Percentiles rank a stretch among this genome's conserved stretches.
phyloP scores from a whole-genome alignment of 1,139 yeast species.

The Scheffersomyces parashehatae region DNA sequence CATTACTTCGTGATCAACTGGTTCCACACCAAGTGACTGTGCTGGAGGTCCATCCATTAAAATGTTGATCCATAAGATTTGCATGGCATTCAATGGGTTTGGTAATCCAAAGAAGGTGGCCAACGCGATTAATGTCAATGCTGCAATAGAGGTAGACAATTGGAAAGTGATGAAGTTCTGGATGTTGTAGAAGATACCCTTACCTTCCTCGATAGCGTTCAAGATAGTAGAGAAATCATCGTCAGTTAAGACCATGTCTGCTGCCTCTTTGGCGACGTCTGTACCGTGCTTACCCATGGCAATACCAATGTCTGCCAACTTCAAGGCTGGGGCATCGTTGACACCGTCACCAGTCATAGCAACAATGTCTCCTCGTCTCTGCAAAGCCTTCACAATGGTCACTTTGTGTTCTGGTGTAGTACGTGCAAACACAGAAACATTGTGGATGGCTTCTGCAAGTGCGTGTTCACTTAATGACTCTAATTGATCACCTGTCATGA shows the following conservation, averaged over 20 bases:
- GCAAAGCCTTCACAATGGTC: conserved; percentile 86
- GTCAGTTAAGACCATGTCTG: conserved; percentile 96
- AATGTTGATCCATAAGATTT: conserved; percentile 94
- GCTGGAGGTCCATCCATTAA: conserved; percentile 99
- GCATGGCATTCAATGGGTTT: conserved; percentile 98
- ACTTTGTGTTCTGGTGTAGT: conserved; percentile 97
- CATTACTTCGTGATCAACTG: conserved; percentile 95
- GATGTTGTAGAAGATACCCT: conserved; percentile 91
- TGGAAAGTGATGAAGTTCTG: conserved; percentile 94
- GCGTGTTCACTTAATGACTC: conserved; percentile 71
- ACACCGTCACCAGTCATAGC: conserved; percentile 99
- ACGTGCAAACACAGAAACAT: conserved; percentile 91
- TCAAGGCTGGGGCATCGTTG: conserved; percentile 98
- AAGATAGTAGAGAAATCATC: conserved; percentile 94
- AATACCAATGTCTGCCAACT: conserved; percentile 95
- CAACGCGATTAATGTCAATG: conserved; percentile 82
- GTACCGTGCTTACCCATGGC: conserved; percentile 98
- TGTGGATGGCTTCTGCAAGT: conserved; percentile 70
- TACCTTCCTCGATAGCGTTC: conserved; percentile 93
- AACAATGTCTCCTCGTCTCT: conserved; percentile 89
- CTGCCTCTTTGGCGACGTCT: conserved; percentile 97
- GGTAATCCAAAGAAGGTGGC: conserved; percentile 86
- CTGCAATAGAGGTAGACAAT: conserved; percentile 93
- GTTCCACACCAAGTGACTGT: conserved; percentile 94
- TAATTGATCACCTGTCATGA: conserved; percentile 80